Conservation (phyloP, 306 rosid genomes). For the Fragaria nilgerrensis region DNA sequence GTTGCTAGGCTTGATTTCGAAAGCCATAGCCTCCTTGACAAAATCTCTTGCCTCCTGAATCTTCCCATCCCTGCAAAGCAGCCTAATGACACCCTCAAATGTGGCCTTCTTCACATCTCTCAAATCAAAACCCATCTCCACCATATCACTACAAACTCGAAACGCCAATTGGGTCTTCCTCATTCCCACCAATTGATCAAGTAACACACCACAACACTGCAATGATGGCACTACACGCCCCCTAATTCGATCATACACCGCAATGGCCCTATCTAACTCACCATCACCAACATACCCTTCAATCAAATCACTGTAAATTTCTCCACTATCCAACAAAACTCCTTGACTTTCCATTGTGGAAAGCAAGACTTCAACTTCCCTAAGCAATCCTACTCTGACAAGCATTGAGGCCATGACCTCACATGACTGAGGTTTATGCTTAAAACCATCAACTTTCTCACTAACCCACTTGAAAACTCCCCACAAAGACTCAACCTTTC, state of each 20-base stretch:
- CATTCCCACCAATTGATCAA: constrained; percentile 47
- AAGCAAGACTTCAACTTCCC: constrained; percentile 65
- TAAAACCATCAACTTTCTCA: constrained; percentile 28
- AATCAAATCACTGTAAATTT: constrained; percentile 39
- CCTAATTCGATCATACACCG: constrained; percentile 45
- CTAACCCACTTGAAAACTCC: constrained; percentile 54
- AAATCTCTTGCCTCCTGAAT: constrained; percentile 72
- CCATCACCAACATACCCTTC: constrained; percentile 49
- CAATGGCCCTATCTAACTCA: constrained; percentile 56
- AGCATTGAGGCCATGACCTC: constrained; percentile 76
- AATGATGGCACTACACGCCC: constrained; percentile 40
- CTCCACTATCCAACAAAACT: constrained; percentile 33
- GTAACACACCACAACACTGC: constrained; percentile 37
- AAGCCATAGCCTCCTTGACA: constrained; percentile 55
- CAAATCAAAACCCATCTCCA: constrained; percentile 32
- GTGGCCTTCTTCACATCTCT: constrained; percentile 42
- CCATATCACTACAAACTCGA: constrained; percentile 52
- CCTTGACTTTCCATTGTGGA: constrained; percentile 42
- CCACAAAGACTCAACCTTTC: constrained; percentile 66
- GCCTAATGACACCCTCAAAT: constrained; percentile 51
- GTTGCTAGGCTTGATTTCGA: constrained; percentile 38
- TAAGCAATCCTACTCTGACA: constrained; percentile 47
- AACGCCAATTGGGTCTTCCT: constrained; percentile 43
- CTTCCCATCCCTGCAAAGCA: constrained; percentile 61
- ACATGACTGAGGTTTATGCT: constrained; percentile 45